Evolutionary conservation across 768 basidiomycete genomes (phyloP), one percentile per base, ranked within the genome.

Genomic region (Guyanaporus albipodus): DNA sequence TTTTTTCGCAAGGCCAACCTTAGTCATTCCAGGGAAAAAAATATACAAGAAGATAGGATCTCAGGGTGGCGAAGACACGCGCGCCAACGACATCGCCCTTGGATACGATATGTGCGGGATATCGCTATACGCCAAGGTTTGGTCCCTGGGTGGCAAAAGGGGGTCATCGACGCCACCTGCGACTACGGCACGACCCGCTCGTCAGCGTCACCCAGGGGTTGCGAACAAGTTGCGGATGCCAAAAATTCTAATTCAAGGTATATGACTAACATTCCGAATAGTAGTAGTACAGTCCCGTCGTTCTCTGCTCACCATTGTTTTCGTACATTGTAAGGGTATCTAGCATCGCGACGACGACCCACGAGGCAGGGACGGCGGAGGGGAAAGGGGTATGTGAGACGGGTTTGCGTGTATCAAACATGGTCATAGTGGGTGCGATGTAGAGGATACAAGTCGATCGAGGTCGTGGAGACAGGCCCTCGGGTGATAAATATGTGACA

Each of bases 201-300:
- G 40, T 51, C 15, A 23, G 36, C 34, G 33, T 31, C 44, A 18
- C 42, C 4, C 38, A 44, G 15, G n/a, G n/a, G n/a, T n/a, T n/a
- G n/a, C n/a, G n/a, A n/a, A n/a, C 12, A 26, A n/a, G 19, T 9
- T 26, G 42, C 12, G 35, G 24, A 44, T 48, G 49, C 46, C 62
- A 66, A 62, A 63, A 67, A 56, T 59, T 63, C 62, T 67, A 67
- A 44, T 64, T 65, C 62, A 53, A 63, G 65, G 64, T 67, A 64
- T 64, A 64, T 48, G 61, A 58, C 53, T 56, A 67, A 59, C 54
- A 62, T 44, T 64, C 65, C 62, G 27, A 46, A 46, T 61, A 48
- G 45, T 63, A 66, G 50, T 64, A 44, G 60, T 63, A 66, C 62
- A 67, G 55, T 66, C 64, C 64, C 29, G 37, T 56, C 61, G 11